Base-by-base conservation (phyloP, 176 grass and related monocot genomes). In the Carex cristatella region DNA sequence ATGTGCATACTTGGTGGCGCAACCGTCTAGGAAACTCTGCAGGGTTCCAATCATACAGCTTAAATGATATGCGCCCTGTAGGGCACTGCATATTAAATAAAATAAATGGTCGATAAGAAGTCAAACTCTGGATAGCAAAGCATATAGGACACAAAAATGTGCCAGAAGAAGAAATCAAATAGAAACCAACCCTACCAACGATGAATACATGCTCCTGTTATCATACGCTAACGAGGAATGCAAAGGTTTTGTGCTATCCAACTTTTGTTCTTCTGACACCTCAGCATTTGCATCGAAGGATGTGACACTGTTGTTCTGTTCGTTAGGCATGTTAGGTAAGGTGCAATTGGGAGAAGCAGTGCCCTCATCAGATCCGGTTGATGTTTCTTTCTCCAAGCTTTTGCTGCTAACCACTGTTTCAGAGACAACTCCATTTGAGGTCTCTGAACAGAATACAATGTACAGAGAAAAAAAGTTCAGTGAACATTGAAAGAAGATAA, bases 11-110 rank as follows among this genome's bases (percentile, higher is more conserved):
- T 92, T 99, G 96, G 79, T 99, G 91, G 1, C 96, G 90, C 48
- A 99, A 68, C 31, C 88, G 88, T 73, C 96, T 91, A 87, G 96
- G 96, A 94, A 99, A 99, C 87, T 99, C 96, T 63, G 96, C 96
- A 71, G 96, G 96, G 87, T 99, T 99, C 96, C 96, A 99, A 85
- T 99, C 96, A 42, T 99, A 95, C 32, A 99, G 86, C 85, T 99
- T 99, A 90, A 99, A 99, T 64, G 96, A 99, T 72, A 99, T 94
- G 57, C 96, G 93, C 72, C 93, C 96, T 87, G 96, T 99, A 69
- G 96, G 93, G 78, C 90, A 99, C 96, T 99, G 87, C 51, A 94
- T 90, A 90, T 63, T 85, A 72, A 79, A 91, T 83, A 64, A 89
- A 91, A 62, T 89, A 92, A 12, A 80, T 2, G 74, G 71, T 79